Evolutionary conservation across 352 stramenopile genomes (phyloP), one percentile per base, ranked within the genome.

Genomic region (Globisporangium acanthophoron): DNA sequence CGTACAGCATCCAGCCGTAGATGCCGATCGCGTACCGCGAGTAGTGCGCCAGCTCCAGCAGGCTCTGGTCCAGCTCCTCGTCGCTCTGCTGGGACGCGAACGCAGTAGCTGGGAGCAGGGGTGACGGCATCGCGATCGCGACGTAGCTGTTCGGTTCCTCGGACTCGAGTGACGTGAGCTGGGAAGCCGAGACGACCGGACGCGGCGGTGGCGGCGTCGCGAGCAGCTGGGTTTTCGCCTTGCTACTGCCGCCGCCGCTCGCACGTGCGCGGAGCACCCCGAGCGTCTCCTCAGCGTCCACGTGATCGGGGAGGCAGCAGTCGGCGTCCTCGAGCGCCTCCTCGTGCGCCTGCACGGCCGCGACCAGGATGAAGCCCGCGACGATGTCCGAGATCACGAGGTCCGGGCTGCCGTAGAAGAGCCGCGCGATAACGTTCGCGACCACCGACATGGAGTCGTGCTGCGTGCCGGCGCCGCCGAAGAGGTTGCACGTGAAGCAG

Each of bases 1-100:
- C 79, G 61, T 89, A 95, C 45, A 95, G 67, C 84, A 95, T 95
- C 86, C 86, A 95, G 11, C 86, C 86, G 64, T 94, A 95, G 54
- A 95, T 95, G 12, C 86, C 83, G 31, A 94, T 70, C 0, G 86
- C 80, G 59, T 90, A 95, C 64, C 90, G 85, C n/a, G 82, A 93
- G 52, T 75, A 92, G 51, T 95, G 71, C n/a, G 84, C 84, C 20
- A 93, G 59, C 39, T 95, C 80, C 21, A 83, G 59, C 20, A 95
- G 54, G 33, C 65, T 70, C 29, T 61, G 59, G 3, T 66, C 71
- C 48, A 90, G 69, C 29, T 84, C 70, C 21, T 73, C 46, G 52
- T 92, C 78, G 16, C 71, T 63, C 48, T 75, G 53, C 8, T 51
- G 37, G 29, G 49, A 40, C 6, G 54, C 31, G 27, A 47, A 16